Evolutionary conservation across 2,329 filamentous ascomycete species (phyloP).

Genomic region (Trichoderma sp.): DNA sequence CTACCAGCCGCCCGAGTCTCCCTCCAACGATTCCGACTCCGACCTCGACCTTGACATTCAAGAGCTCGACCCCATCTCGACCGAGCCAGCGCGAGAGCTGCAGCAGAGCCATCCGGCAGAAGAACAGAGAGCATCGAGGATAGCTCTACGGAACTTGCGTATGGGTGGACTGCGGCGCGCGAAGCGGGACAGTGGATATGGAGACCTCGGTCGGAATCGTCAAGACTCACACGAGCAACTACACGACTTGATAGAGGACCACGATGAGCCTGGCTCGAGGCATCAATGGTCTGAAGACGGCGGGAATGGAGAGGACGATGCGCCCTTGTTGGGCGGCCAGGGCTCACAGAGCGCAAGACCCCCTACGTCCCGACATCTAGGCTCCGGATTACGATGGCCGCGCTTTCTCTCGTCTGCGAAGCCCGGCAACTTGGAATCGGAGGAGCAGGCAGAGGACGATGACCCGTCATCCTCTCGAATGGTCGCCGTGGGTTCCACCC

Average conservation of each 20-base stretch:
- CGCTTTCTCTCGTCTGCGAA: conserved; percentile 61
- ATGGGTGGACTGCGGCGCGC: conserved; percentile 64
- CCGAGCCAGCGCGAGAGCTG: conserved; percentile 40
- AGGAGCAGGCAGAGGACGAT: conserved; percentile 58
- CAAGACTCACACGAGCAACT: conserved; percentile 67
- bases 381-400: conserved; percentile 64
- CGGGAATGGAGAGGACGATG: conserved; percentile 66
- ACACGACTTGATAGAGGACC: conserved; percentile 66
- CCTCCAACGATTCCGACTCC: conserved; percentile 71
- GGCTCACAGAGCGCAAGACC: conserved; percentile 36
- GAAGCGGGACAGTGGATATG: conserved; percentile 59
- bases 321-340: conserved; percentile 64
- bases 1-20: conserved; percentile 65
- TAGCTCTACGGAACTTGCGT: conserved; percentile 71
- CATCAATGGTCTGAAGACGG: conserved; percentile 63
- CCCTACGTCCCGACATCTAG: conserved; percentile 35
- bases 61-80: conserved; percentile 71
- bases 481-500: conserved; percentile 73
- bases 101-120: conserved; percentile 35
- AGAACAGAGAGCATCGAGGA: conserved; percentile 57
- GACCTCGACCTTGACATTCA: conserved; percentile 73
- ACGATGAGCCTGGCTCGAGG: conserved; percentile 54
- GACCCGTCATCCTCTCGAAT: conserved; percentile 72
- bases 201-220: conserved; percentile 60
- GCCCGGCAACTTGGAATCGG: conserved; percentile 45